Evolutionary conservation across 768 basidiomycete species (phyloP), one percentile per base, ranked within the genome.

Genomic region (Kwoniella europaea): DNA sequence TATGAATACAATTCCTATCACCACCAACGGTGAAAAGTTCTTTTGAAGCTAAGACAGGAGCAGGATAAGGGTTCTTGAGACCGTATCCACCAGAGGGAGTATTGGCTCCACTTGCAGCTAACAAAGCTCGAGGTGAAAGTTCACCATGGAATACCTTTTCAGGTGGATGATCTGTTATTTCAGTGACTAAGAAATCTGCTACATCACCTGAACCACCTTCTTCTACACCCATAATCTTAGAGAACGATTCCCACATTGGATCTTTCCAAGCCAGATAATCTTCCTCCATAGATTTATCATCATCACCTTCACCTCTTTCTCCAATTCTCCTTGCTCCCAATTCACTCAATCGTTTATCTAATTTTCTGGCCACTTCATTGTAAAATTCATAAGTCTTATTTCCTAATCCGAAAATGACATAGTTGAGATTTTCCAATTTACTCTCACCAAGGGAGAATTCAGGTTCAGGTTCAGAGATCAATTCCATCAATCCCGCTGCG

Each of bases 211-310:
- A 93, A 76, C 94, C 94, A 46, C 97, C 96, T 83, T 98, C 97
- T 83, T 98, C 95, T 62, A 97, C 93, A 63, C 88, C 88, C 88
- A 98, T 88, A 22, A 88, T 88, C 66, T 86, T 83, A n/a, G 94
- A 87, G 71, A 98, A 92, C 4, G 90, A 89, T 18, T 91, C 90
- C 92, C 94, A 98, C 94, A 98, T 95, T 76, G 87, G 88, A 80
- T 99, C 96, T 84, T 98, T 99, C 96, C 96, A 99, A 78, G 93
- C 94, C 13, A 99, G 88, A 83, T 98, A 99, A 84, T 99, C 96
- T 86, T 99, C 96, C 83, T 99, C 96, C 95, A 99, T 98, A 81
- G 92, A 94, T 87, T 97, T 97, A 85, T 99, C 97, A 80, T 99
- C 96, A 80, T 99, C 97, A 73, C 96, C 96, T 84, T 98, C 95